Conservation (phyloP, 2,329 filamentous ascomycete genomes). For the Blastomyces percursus region DNA sequence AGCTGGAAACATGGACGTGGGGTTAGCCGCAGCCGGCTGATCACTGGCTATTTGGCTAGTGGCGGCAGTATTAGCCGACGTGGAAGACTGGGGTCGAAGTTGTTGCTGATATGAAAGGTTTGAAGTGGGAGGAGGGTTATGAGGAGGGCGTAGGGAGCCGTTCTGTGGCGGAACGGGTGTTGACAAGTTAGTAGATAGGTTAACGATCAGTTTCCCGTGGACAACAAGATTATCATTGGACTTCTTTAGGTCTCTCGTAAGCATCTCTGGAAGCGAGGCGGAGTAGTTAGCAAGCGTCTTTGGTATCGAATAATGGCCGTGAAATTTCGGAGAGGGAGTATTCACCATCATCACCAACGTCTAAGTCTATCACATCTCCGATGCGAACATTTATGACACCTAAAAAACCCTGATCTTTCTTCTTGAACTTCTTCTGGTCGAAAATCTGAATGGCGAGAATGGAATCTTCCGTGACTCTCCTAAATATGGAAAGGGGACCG, state of each 20-base stretch:
- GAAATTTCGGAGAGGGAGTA: not conserved
- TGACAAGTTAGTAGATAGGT: constrained; percentile 80
- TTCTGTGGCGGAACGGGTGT: constrained; percentile 51
- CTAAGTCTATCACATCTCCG: constrained; percentile 85
- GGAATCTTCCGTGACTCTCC: constrained; percentile 84
- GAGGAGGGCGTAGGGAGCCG: constrained; percentile 16
- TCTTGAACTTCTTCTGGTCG: constrained; percentile 99
- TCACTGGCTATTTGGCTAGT: constrained; percentile 22
- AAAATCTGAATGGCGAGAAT: constrained; percentile 98
- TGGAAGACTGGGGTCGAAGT: constrained; percentile 24
- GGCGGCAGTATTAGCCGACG: constrained; percentile 24
- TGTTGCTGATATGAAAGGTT: constrained; percentile 17
- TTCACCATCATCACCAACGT: constrained; percentile 70
- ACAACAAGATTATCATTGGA: constrained; percentile 97
- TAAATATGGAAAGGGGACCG: constrained; percentile 29
- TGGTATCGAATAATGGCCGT: not conserved
- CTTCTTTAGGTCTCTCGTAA: constrained; percentile 92
- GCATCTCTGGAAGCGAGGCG: constrained; percentile 58
- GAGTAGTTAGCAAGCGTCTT: not conserved
- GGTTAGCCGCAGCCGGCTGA: constrained; percentile 21
- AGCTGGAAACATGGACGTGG: constrained; percentile 26
- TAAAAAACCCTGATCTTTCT: constrained; percentile 98
- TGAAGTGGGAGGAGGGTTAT: constrained; percentile 5
- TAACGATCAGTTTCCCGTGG: constrained; percentile 94
- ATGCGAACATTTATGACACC: constrained; percentile 96